phyloP scores from a whole-genome alignment of 768 basidiomycete species.

The Exidia glandulosa region DNA sequence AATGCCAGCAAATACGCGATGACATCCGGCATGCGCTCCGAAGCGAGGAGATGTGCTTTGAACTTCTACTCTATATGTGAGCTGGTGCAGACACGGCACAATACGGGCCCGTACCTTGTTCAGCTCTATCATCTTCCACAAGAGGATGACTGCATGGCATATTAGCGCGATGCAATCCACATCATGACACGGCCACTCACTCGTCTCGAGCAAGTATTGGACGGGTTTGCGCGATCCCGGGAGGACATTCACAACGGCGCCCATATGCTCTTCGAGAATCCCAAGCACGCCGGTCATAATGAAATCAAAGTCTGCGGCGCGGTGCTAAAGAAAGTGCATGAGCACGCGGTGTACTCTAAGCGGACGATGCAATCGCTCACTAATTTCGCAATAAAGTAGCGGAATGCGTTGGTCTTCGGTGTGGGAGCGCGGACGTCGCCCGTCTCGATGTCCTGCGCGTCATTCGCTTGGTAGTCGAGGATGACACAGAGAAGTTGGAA shows the following conservation, averaged over 20 bases:
- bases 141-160: constrained; percentile 46
- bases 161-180: constrained; percentile 2
- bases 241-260: constrained; percentile 58
- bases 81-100: not conserved
- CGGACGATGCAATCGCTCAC: constrained; percentile 34
- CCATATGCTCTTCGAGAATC: constrained; percentile 57
- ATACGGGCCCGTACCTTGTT: constrained; percentile 60
- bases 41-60: constrained; percentile 66
- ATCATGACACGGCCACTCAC: constrained; percentile 34
- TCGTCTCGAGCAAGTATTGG: constrained; percentile 72
- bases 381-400: constrained; percentile 85
- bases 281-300: constrained; percentile 56
- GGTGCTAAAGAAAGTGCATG: constrained; percentile 53
- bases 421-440: constrained; percentile 38
- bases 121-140: constrained; percentile 88
- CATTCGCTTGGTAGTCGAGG: constrained; percentile 72
- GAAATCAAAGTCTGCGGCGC: constrained; percentile 80
- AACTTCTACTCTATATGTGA: constrained; percentile 61
- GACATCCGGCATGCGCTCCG: constrained; percentile 67
- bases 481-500: constrained; percentile 69
- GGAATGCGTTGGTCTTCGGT: constrained; percentile 72
- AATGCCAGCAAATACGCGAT: constrained; percentile 72
- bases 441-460: constrained; percentile 44
- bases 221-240: constrained; percentile 80
- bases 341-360: constrained; percentile 1